phyloP scores from a whole-genome alignment of 164 flowering plant species.

The Sextonia rubra region DNA sequence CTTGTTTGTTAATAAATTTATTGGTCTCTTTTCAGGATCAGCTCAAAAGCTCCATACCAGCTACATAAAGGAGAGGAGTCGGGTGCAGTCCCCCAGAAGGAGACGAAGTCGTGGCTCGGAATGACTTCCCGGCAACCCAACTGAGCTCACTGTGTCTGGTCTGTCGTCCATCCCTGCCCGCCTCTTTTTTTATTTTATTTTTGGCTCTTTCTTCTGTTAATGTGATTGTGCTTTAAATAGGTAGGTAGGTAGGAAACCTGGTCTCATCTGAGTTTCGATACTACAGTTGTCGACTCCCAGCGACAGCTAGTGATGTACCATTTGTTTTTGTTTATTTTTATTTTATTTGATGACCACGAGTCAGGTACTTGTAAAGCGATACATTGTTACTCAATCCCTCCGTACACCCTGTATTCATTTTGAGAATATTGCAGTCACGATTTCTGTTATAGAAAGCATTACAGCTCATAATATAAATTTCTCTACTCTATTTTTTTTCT shows the following conservation, averaged over 20 bases:
- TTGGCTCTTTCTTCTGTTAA: too few relatives aligned
- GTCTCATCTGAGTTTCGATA: too few relatives aligned
- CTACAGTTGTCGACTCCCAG: too few relatives aligned
- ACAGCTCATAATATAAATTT: background rate
- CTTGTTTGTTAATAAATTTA: background rate
- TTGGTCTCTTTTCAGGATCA: constrained; percentile 34
- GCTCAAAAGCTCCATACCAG: constrained; percentile 48
- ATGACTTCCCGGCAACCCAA: constrained; percentile 28
- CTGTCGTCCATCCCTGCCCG: too few relatives aligned
- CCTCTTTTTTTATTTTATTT: too few relatives aligned
- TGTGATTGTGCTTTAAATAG: too few relatives aligned
- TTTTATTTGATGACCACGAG: too few relatives aligned
- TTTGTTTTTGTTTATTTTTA: too few relatives aligned
- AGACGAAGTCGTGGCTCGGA: constrained; percentile 54
- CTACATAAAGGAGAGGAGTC: constrained; percentile 7
- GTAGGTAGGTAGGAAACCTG: too few relatives aligned
- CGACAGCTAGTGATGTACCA: too few relatives aligned
- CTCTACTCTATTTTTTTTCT: background rate
- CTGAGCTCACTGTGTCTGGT: background rate
- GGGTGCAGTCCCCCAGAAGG: constrained; percentile 14
- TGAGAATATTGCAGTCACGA: background rate
- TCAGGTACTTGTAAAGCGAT: background rate
- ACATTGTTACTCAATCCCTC: background rate
- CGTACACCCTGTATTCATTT: background rate
- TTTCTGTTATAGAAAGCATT: background rate